These are phyloP conservation scores for Wallacemonas sp. DNA, from an alignment of 208 protist genomes.

Conservation along the genomic window DNA sequence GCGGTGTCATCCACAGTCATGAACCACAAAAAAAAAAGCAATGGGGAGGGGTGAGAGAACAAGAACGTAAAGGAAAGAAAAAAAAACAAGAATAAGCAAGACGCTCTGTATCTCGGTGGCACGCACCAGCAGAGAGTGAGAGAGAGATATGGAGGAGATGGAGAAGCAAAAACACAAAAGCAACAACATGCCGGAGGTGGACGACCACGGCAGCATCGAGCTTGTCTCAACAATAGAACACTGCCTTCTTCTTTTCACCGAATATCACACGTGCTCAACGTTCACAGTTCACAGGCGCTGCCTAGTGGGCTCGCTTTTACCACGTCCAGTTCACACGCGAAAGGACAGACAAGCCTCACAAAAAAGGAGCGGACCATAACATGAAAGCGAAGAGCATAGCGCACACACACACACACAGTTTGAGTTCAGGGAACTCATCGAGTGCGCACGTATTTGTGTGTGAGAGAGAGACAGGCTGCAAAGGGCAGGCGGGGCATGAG, in stretches of 20 bases:
- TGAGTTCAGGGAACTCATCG: background rate
- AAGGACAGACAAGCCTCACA: conserved; percentile 12
- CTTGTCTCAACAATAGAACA: no score
- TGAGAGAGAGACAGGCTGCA: no score
- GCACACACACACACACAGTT: background rate
- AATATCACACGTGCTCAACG: no score
- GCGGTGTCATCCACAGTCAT: conserved; percentile 3
- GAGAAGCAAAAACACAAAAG: background rate
- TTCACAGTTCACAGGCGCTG: no score
- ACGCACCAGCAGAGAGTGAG: no score
- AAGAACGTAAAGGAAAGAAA: conserved; percentile 10
- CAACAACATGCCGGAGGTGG: no score
- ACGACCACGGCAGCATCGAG: no score
- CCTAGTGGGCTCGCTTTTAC: no score
- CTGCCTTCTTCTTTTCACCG: no score
- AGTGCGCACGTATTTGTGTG: no score
- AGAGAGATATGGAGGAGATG: conserved; percentile 1
- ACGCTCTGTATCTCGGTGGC: no score
- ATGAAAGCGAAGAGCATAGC: conserved; percentile 18
- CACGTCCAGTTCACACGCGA: background rate
- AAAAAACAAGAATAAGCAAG: conserved; percentile 21
- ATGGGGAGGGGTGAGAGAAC: conserved; percentile 7
- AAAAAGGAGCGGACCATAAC: conserved; percentile 16
- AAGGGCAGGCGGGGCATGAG: no score
- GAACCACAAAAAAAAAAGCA: conserved; percentile 12